Conservation (phyloP, 23 red algal genomes). For the Gracilaria caudata region DNA sequence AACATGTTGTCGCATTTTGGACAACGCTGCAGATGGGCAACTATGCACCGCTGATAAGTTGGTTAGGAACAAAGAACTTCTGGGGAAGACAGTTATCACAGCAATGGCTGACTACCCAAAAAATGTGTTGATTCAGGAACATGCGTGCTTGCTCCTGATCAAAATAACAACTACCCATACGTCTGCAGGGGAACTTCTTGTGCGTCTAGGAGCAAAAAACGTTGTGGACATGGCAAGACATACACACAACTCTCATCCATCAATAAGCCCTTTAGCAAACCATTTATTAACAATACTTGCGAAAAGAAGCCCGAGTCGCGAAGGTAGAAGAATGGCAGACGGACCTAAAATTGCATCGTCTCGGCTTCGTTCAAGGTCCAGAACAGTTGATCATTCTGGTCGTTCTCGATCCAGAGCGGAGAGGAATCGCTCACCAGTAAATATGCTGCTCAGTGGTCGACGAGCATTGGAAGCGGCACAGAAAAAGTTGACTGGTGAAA, state of each 20-base stretch:
- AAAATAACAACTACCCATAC: conserved; percentile 26
- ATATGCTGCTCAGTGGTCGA: conserved; percentile 26
- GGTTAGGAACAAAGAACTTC: conserved; percentile 13
- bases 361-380: conserved; percentile 29
- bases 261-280: conserved; percentile 7
- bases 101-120: conserved; percentile 28
- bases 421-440: conserved; percentile 8
- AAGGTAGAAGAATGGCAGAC: background rate
- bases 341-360: background rate
- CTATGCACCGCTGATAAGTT: background rate
- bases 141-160: conserved; percentile 30
- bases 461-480: conserved; percentile 1
- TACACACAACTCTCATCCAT: conserved; percentile 24
- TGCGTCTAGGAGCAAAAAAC: background rate
- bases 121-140: conserved; percentile 30
- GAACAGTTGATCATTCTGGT: conserved; percentile 2
- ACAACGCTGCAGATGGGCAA: conserved; percentile 43
- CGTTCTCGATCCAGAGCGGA: background rate
- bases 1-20: conserved; percentile 34
- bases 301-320: conserved; percentile 9
- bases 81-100: background rate
- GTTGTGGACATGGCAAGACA: conserved; percentile 8
- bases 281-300: conserved; percentile 30
- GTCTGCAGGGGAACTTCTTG: background rate
- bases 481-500: background rate